phyloP scores from a whole-genome alignment of 1,284 basidiomycete genomes.

The Afroboletus lepidellus region DNA sequence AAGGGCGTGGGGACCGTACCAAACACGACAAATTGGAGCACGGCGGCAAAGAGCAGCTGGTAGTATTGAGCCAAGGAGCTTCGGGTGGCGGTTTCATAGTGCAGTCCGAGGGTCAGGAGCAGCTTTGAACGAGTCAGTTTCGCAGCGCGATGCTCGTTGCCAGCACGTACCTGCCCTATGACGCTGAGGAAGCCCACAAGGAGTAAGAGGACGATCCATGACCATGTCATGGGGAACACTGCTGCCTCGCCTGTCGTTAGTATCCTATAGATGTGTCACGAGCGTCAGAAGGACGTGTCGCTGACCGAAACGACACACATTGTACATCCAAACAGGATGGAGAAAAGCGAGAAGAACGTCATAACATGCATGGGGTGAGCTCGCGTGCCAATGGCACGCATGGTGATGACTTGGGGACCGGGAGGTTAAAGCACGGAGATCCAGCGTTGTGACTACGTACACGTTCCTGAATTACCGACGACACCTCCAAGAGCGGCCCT shows the following conservation, averaged over 20 bases:
- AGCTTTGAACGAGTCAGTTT: neutral
- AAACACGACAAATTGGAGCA: constrained; percentile 16
- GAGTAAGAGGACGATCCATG: constrained; percentile 37
- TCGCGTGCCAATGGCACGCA: constrained; percentile 39
- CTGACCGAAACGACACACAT: constrained; percentile 34
- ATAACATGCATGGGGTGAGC: constrained; percentile 62
- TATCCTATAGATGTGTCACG: constrained; percentile 6
- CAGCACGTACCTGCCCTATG: constrained; percentile 38
- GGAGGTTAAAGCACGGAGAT: neutral
- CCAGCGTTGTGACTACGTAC: constrained; percentile 7
- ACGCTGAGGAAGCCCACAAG: constrained; percentile 47
- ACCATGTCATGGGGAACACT: constrained; percentile 40
- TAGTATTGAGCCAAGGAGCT: constrained; percentile 16
- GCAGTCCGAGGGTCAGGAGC: constrained; percentile 12
- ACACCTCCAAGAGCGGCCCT: constrained; percentile 61
- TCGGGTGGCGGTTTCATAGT: constrained; percentile 30
- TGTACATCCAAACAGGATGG: constrained; percentile 52
- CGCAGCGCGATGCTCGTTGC: neutral
- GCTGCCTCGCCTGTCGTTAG: constrained; percentile 28
- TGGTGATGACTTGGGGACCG: constrained; percentile 50
- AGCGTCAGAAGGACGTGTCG: neutral
- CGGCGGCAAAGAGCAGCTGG: constrained; percentile 19
- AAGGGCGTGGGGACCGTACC: constrained; percentile 14
- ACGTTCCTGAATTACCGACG: constrained; percentile 55
- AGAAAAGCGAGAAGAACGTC: constrained; percentile 63